These are phyloP conservation scores for Hypoxylon sp. DNA, from an alignment of 2,329 filamentous ascomycete genomes.

Conservation along the genomic window DNA sequence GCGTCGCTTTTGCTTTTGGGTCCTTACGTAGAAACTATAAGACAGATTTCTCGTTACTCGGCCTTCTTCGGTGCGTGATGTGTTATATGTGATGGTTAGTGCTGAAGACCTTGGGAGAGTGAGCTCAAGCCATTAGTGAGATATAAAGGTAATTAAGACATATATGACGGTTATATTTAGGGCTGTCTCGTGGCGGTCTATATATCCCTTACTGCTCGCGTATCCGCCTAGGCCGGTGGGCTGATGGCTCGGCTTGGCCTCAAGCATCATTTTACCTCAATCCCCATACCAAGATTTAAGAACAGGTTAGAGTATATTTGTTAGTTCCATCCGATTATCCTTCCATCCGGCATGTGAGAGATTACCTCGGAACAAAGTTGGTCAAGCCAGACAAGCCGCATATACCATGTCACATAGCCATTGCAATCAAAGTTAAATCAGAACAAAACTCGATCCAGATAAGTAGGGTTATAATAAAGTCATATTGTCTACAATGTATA, in stretches of 20 bases:
- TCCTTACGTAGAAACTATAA: background rate
- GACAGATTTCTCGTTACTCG: background rate
- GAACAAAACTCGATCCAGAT: no score
- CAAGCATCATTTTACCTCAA: no score
- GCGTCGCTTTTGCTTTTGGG: slow-evolving; percentile 6
- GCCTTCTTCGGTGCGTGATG: background rate
- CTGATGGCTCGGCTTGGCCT: no score
- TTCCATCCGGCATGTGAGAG: background rate
- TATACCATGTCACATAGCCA: background rate
- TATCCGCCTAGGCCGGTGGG: no score
- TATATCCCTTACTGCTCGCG: no score
- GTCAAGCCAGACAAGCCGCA: background rate
- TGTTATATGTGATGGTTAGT: no score
- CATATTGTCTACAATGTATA: slow-evolving; percentile 1
- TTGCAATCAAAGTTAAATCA: background rate
- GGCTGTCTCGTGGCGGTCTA: background rate
- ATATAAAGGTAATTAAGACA: background rate
- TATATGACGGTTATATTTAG: background rate
- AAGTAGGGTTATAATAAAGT: slow-evolving; percentile 5
- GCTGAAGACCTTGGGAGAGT: background rate
- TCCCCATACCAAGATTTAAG: background rate
- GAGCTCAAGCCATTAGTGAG: background rate
- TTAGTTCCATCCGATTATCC: background rate
- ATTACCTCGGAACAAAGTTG: background rate
- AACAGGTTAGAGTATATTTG: background rate